Base-by-base conservation (phyloP, 2,329 filamentous ascomycete genomes). In the Calonectria honghensis region DNA sequence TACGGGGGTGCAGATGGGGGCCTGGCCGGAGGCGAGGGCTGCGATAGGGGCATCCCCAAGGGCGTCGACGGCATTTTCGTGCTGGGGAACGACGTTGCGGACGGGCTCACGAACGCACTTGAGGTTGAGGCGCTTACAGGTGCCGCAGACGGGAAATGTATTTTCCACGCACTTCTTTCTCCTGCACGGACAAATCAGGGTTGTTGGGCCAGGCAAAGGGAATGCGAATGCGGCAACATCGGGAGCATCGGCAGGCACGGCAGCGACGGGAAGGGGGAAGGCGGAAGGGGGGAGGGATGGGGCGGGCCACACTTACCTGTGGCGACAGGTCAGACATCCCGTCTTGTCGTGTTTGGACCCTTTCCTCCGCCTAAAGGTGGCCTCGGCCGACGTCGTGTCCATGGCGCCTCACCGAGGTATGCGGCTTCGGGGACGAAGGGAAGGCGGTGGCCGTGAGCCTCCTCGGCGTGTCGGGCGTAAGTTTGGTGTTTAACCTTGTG, bases 331-430 rank as follows among this genome's bases (percentile, higher is more conserved):
- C 48, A 72, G 35, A 51, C 69, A 72, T 24, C 69, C 69, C 13
- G 69, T 66, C 35, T 67, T 72, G 50, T 72, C 61, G 52, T 72
- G 69, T 35, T 66, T 66, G 50, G 69, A 72, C 27, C 69, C 69
- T 27, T 72, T 72, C 35, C 69, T 9, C 4, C 61, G 27, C 18
- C 39, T n/a, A 41, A 65, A 65, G 39, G n/a, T 41, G 29, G 61
- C 35, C 16, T 63, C 35, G 16, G 57, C 14, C 14, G 57, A 11
- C 45, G 45, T 48, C 35, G 57, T 2, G 13, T 63, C 57, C 57
- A 63, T 63, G 18, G 3, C 18, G 31, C 11, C 6, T 45, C 18
- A 18, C n/a, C 16, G 9, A 37, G 31, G 31, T 4, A 16, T 32
- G 51, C 51, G 31, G 31, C 32, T 7, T 59, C 24, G 24, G 24